A percentile compares a stretch with the other conserved stretches of the same genome.
Evolutionary conservation across 1,284 basidiomycete genomes (phyloP).

Genomic region (Ceratobasidium theobromae): DNA sequence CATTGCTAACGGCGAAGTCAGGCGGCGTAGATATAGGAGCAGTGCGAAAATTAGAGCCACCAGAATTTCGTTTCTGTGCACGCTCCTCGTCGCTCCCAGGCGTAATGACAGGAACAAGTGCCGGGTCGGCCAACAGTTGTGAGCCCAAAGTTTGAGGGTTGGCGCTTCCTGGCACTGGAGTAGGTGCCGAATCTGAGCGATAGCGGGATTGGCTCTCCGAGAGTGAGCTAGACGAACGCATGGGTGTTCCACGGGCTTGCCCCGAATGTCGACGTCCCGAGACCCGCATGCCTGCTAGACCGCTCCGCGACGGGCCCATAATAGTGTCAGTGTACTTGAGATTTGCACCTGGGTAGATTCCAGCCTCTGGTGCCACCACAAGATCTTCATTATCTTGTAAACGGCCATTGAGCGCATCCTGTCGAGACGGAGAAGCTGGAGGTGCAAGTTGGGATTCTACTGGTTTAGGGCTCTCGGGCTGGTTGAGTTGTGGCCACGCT

Average conservation of each 20-base stretch:
- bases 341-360: slow-evolving; percentile 45
- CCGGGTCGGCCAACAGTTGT: slow-evolving; percentile 1
- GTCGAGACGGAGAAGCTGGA: slow-evolving; percentile 38
- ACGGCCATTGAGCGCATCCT: slow-evolving; percentile 27
- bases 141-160: slow-evolving; percentile 25
- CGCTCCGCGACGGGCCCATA: slow-evolving; percentile 61
- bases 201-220: slow-evolving; percentile 33
- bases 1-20: slow-evolving; percentile 12
- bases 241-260: slow-evolving; percentile 40
- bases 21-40: background rate
- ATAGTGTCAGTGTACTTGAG: slow-evolving; percentile 86
- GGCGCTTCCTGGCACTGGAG: slow-evolving; percentile 34
- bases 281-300: slow-evolving; percentile 69
- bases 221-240: slow-evolving; percentile 43
- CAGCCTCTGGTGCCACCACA: slow-evolving; percentile 28
- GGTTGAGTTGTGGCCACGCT: slow-evolving; percentile 79
- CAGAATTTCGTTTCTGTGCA: slow-evolving; percentile 32
- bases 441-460: slow-evolving; percentile 39
- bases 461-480: slow-evolving; percentile 65
- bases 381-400: slow-evolving; percentile 43
- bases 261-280: slow-evolving; percentile 55
- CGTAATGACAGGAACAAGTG: background rate
- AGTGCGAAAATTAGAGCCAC: slow-evolving; percentile 30
- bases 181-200: slow-evolving; percentile 51
- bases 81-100: background rate